Percentiles rank a stretch among this genome's conserved stretches.
These are phyloP conservation scores for Artemisia princeps DNA, from an alignment of 140 eudicot species.

Conservation along the genomic window DNA sequence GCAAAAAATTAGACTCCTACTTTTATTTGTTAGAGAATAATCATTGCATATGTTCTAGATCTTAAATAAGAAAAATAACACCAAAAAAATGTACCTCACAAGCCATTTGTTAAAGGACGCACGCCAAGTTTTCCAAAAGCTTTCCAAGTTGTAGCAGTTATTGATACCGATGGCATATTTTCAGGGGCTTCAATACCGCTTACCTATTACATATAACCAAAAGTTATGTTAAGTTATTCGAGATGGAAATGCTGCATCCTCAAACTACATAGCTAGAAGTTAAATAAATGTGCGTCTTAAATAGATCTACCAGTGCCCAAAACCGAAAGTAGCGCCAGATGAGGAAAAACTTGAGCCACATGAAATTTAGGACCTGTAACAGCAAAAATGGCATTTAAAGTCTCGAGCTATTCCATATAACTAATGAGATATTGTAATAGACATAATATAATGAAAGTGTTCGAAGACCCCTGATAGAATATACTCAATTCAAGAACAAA, in stretches of 20 bases:
- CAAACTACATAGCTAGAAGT: background rate
- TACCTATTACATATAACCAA: slow-evolving; percentile 32
- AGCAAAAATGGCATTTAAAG: slow-evolving; percentile 11
- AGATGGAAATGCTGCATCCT: background rate
- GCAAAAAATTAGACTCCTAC: no score
- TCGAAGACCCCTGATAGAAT: no score
- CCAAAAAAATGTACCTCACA: slow-evolving; percentile 51
- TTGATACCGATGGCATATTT: slow-evolving; percentile 90
- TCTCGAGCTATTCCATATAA: slow-evolving; percentile 16
- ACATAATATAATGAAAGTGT: no score
- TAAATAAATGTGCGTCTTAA: background rate
- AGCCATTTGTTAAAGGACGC: slow-evolving; percentile 99
- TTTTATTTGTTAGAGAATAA: background rate
- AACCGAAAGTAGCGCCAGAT: slow-evolving; percentile 96
- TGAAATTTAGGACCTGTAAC: slow-evolving; percentile 80
- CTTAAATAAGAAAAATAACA: background rate
- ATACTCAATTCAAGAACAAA: no score
- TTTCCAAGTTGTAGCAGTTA: slow-evolving; percentile 87
- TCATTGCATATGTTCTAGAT: no score
- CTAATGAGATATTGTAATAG: background rate
- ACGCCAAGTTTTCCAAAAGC: slow-evolving; percentile 98
- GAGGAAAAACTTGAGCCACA: slow-evolving; percentile 97
- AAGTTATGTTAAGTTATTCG: background rate
- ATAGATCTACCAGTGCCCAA: slow-evolving; percentile 74
- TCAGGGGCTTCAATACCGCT: slow-evolving; percentile 91